Percentiles rank a stretch among this genome's conserved stretches.
Conservation (phyloP, 2,329 filamentous ascomycete species). For the Phaeomoniella chlamydospora region DNA sequence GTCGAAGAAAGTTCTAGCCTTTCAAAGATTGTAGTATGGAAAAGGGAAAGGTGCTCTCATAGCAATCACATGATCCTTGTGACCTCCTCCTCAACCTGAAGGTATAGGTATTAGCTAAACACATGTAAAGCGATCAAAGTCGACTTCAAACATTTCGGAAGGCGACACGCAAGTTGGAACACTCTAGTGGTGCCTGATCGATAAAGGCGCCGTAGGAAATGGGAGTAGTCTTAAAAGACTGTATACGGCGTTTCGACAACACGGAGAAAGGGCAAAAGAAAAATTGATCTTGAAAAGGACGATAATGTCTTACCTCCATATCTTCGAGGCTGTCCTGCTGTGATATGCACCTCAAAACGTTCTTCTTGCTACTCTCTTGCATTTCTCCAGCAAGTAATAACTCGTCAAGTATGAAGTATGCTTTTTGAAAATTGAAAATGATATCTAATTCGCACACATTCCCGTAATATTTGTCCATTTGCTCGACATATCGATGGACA, state of each 20-base stretch:
- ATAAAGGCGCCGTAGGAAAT: not conserved
- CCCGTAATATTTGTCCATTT: conserved; percentile 99
- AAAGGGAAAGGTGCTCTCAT: too few relatives aligned
- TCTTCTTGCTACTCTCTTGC: conserved; percentile 99
- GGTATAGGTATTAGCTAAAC: conserved; percentile 9
- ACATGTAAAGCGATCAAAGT: not conserved
- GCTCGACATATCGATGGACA: conserved; percentile 97
- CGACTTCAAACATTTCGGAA: too few relatives aligned
- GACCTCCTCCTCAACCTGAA: conserved; percentile 77
- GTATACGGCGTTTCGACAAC: too few relatives aligned
- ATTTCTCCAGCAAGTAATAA: conserved; percentile 88
- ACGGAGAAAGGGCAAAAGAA: too few relatives aligned
- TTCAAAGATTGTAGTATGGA: too few relatives aligned
- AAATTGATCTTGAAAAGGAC: too few relatives aligned
- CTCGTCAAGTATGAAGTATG: conserved; percentile 97
- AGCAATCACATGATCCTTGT: conserved; percentile 74
- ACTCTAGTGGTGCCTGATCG: too few relatives aligned
- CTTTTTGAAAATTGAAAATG: conserved; percentile 99
- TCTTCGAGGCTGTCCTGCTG: conserved; percentile 97
- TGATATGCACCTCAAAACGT: conserved; percentile 85
- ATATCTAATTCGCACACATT: conserved; percentile 99
- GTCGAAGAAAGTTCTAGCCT: too few relatives aligned
- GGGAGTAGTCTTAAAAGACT: too few relatives aligned
- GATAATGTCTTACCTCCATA: conserved; percentile 83
- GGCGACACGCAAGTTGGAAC: too few relatives aligned